phyloP scores from a whole-genome alignment of 1,284 basidiomycete genomes.

The Papiliotrema terrestris region DNA sequence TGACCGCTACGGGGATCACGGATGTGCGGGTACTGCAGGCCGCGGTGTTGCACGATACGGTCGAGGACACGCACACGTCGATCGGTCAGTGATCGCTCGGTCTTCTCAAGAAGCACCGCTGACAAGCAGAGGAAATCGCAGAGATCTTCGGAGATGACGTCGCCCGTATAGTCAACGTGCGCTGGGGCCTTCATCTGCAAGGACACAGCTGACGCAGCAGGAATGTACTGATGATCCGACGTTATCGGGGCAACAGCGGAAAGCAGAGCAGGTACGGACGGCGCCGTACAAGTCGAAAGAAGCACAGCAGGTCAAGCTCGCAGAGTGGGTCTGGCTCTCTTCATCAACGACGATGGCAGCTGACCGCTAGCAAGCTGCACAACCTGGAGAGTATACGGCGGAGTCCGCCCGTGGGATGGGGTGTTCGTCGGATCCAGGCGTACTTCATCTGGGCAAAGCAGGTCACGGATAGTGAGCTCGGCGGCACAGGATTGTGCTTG shows the following conservation, averaged over 20 bases:
- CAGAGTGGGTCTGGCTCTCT: conserved; percentile 32
- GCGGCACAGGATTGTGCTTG: background rate
- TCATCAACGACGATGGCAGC: background rate
- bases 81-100: conserved; percentile 38
- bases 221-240: conserved; percentile 44
- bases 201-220: conserved; percentile 11
- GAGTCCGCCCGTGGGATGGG: conserved; percentile 46
- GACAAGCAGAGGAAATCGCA: conserved; percentile 35
- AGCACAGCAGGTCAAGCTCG: conserved; percentile 50
- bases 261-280: conserved; percentile 46
- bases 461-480: conserved; percentile 45
- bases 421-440: conserved; percentile 40
- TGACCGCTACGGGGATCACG: conserved; percentile 42
- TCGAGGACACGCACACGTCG: conserved; percentile 50
- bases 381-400: conserved; percentile 48
- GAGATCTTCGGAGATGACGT: conserved; percentile 43
- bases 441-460: conserved; percentile 51
- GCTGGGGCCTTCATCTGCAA: conserved; percentile 4
- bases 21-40: conserved; percentile 45
- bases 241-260: conserved; percentile 36
- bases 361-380: conserved; percentile 45
- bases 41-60: conserved; percentile 50
- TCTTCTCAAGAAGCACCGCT: conserved; percentile 10
- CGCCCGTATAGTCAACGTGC: conserved; percentile 44
- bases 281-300: conserved; percentile 43